Evolutionary conservation across 108 stramenopile genomes (phyloP), one percentile per base, ranked within the genome.

Genomic region (Parmales sp.): DNA sequence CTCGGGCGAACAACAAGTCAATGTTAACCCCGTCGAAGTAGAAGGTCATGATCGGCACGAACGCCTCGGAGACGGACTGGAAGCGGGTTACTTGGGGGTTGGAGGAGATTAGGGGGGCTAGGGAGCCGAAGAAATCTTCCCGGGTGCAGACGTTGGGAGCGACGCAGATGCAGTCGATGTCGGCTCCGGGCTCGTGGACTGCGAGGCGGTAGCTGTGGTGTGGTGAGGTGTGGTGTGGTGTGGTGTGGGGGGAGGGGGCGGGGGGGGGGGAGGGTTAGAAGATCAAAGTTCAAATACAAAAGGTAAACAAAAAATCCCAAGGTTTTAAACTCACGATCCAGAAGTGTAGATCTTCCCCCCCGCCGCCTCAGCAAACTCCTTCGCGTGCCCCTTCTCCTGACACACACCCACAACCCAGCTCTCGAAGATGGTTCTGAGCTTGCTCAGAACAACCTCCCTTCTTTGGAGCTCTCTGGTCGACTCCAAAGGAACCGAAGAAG

Each of bases 1-100:
- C 64, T n/a, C 89, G 74, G 5, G 94, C 95, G 73, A 97, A 96
- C 1, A 95, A 80, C 37, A 99, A 73, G 81, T 99, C 98, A 64
- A 99, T 94, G 71, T 95, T 91, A 46, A 99, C 83, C 16, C 91
- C 95, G 69, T 92, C 90, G 83, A 91, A 94, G 77, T 94, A 94
- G 72, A 99, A 95, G n/a, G 94, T 95, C 45, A 98, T 80, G 74
- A 99, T 92, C 20, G 98, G 98, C 38, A 95, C 93, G 16, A 90
- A 90, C 0, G 95, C 95, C 36, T 76, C 80, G 71, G 93, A 90
- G 29, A 98, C 89, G 0, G 94, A 86, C 13, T 91, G 89, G 65
- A 95, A 89, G 60, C 94, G 90, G 29, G 89, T 82, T 1, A 96
- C 92, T 63, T 93, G 90, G 16, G 90, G 84, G 74, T 94, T 85